Evolutionary conservation across 768 basidiomycete species (phyloP), one percentile per base, ranked within the genome.

Genomic region (Trametes sanguinea): DNA sequence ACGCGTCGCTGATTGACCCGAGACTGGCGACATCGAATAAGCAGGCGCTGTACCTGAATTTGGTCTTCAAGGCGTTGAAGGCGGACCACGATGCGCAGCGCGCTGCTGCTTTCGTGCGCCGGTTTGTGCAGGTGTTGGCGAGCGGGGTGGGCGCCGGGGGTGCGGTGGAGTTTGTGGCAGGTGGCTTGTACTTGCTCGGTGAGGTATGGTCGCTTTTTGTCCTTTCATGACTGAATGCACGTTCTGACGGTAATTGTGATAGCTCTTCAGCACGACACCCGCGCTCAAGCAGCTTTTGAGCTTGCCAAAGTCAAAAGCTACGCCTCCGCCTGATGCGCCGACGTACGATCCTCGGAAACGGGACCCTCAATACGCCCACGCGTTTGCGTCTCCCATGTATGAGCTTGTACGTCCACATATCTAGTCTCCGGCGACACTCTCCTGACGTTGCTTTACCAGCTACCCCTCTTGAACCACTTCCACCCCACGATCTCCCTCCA

Each of bases 11-110:
- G 4, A 85, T 89, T 51, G 96, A 99, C 68, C 76, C 80, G 1
- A 87, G 96, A 11, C 82, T 99, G 1, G 81, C 87, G 3, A 80
- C 81, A 2, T 94, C 94, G 11, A 90, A 89, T 2, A 98, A 98
- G 71, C 95, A 98, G 72, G 94, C 95, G 5, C 91, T 98, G 88
- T 98, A 96, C 74, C 83, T 99, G 58, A 98, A 98, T 71, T 76
- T 99, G 16, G 74, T 98, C 17, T 95, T 95, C 84, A 95, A 92
- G 68, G 88, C 91, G 2, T 75, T 97, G 65, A 96, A 95, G 74
- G 81, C 81, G 0, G 88, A 89, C 65, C 68, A 68, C 37, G 81
- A 83, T 57, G 60, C 73, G 0, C 84, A 84, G 50, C 82, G 96
- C 8, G 82, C 89, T 16, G 87, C 86, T 72, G 92, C 94, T 1